phyloP scores from a whole-genome alignment of 352 stramenopile species.

The Phytophthora sp. region DNA sequence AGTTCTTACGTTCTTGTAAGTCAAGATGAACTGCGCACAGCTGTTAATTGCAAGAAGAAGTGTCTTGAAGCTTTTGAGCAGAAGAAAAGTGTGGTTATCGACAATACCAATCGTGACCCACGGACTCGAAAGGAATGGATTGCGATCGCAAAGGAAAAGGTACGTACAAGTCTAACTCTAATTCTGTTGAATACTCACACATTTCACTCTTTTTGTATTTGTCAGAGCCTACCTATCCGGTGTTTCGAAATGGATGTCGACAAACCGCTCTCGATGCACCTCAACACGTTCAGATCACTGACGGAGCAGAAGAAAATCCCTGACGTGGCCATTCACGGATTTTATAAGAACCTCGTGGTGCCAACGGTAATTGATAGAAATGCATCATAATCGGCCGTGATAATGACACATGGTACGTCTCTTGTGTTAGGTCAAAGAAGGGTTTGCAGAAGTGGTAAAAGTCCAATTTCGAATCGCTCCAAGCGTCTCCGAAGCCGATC shows the following conservation, averaged over 20 bases:
- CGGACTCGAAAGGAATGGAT: constrained; percentile 78
- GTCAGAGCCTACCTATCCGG: constrained; percentile 60
- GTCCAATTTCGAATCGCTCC: constrained; percentile 66
- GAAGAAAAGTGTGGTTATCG: constrained; percentile 82
- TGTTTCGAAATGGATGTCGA: constrained; percentile 82
- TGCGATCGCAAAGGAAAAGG: constrained; percentile 66
- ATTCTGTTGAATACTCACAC: constrained; percentile 1
- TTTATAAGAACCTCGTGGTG: constrained; percentile 80
- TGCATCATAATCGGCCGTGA: neutral
- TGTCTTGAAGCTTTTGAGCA: constrained; percentile 58
- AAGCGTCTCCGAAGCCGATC: constrained; percentile 42
- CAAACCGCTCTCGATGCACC: constrained; percentile 83
- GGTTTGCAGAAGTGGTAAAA: constrained; percentile 75
- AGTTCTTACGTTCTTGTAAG: constrained; percentile 73
- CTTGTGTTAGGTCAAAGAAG: constrained; percentile 59
- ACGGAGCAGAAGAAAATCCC: constrained; percentile 79
- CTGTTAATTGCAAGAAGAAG: constrained; percentile 74
- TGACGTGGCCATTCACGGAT: constrained; percentile 87
- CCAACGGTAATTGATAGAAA: constrained; percentile 42
- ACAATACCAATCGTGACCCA: constrained; percentile 84
- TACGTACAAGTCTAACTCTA: constrained; percentile 21
- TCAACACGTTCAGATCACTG: constrained; percentile 86
- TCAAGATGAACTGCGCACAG: constrained; percentile 87
- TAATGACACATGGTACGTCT: constrained; percentile 20
- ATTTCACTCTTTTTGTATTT: neutral